Percentiles rank a stretch among this genome's conserved stretches.
These are phyloP conservation scores for Bruguiera gymnorhiza DNA, from an alignment of 345 rosid genomes.

Conservation along the genomic window DNA sequence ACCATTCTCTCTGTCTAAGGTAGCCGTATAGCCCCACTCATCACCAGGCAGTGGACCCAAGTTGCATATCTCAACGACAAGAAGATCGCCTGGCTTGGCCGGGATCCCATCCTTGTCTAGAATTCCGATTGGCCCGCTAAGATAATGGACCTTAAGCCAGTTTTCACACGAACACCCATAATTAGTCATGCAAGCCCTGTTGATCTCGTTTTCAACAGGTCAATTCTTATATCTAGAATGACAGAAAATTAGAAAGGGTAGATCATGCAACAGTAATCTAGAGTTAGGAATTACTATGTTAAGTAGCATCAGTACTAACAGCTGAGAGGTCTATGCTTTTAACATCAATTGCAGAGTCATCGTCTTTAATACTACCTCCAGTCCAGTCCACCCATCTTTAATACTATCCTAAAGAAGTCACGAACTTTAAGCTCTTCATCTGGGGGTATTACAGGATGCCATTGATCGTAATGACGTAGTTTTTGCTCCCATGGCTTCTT, in stretches of 20 bases:
- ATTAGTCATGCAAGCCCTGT: background rate
- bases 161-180: background rate
- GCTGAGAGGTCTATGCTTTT: background rate
- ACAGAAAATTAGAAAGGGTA: background rate
- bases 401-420: slow-evolving; percentile 48
- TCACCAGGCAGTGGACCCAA: slow-evolving; percentile 84
- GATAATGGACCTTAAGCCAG: slow-evolving; percentile 55
- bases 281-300: background rate
- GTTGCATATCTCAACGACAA: slow-evolving; percentile 75
- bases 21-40: slow-evolving; percentile 87
- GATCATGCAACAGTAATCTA: background rate
- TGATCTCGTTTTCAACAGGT: background rate
- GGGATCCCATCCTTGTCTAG: slow-evolving; percentile 60
- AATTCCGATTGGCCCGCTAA: slow-evolving; percentile 74
- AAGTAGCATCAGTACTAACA: background rate
- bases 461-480: slow-evolving; percentile 49
- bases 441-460: slow-evolving; percentile 61
- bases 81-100: slow-evolving; percentile 79
- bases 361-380: slow-evolving; percentile 41
- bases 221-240: background rate
- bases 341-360: slow-evolving; percentile 24
- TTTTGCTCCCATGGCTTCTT: slow-evolving; percentile 61
- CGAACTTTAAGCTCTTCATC: slow-evolving; percentile 37
- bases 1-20: slow-evolving; percentile 82
- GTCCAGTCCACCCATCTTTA: slow-evolving; percentile 49